Evolutionary conservation across 768 basidiomycete species (phyloP), one percentile per base, ranked within the genome.

Genomic region (Fistulinella prunicolor): DNA sequence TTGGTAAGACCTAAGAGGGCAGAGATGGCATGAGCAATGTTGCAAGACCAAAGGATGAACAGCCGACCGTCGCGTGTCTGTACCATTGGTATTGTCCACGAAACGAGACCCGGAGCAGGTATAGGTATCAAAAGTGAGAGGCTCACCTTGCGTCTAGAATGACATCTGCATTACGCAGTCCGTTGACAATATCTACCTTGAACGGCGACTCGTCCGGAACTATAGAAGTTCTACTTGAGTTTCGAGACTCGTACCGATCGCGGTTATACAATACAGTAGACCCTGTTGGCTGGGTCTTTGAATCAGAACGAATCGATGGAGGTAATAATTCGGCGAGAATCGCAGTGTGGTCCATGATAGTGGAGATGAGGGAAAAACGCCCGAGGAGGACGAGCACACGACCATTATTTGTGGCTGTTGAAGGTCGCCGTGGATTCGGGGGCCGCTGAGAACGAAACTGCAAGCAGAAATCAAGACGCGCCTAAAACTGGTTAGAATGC

Each of bases 111-210:
- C 54, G 53, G 63, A 58, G 29, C 38, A 28, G 47, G 38, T 20
- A 40, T n/a, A 19, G 39, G 34, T 20, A 20, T 4, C 64, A 68
- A 58, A 49, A 52, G 59, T 59, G 62, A 47, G 36, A 46, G 58
- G 57, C 86, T 82, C 71, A 89, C 89, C 82, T 86, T 38, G 87
- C 78, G 55, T 87, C 78, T 45, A 92, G 65, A 54, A 65, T 74
- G 12, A 74, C 59, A 36, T 72, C 68, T 26, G 74, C 74, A 65
- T 89, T 83, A 24, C 72, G 74, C 51, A 91, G 58, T 10, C 82
- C 84, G 45, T 86, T 80, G 51, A 78, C 76, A 17, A 70, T 69
- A 17, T 79, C 74, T 26, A 73, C 71, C 51, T 78, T 73, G 21
- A 62, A 58, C 14, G 72, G 65, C 24, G 57, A 64, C 20, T 72